Percentiles rank a stretch among this genome's conserved stretches.
Conservation (phyloP, 257 asterid species). For the Parsonsia alboflavescens region DNA sequence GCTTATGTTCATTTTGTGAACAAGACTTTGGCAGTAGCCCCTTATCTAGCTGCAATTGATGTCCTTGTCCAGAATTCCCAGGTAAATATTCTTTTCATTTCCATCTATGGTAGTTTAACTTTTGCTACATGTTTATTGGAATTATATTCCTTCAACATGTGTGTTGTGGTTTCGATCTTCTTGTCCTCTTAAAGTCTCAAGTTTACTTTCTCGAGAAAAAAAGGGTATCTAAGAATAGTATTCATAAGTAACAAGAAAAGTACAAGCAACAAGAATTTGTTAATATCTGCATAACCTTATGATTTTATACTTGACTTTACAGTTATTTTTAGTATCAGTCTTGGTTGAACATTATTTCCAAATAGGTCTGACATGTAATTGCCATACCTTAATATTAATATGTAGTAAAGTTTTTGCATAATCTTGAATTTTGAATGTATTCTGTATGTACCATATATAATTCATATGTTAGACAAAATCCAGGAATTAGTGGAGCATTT, state of each 20-base stretch:
- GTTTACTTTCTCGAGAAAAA: neutral
- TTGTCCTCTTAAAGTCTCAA: neutral
- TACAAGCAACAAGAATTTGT: neutral
- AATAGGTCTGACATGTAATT: neutral
- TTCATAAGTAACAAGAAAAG: no score
- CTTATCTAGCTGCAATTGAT: conserved; percentile 92
- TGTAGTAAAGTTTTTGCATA: neutral
- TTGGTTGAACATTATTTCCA: neutral
- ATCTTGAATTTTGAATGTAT: neutral
- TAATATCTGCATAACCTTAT: neutral
- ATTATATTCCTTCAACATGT: neutral
- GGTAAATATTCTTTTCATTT: conserved; percentile 35
- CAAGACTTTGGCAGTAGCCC: conserved; percentile 91
- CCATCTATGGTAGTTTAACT: neutral
- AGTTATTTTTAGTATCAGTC: neutral
- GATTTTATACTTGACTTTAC: neutral
- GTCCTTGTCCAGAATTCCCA: conserved; percentile 97
- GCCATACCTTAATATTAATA: neutral
- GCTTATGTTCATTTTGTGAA: conserved; percentile 74
- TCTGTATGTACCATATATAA: neutral
- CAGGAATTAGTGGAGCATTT: neutral
- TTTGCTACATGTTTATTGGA: neutral
- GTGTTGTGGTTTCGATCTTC: neutral
- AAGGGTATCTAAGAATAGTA: neutral
- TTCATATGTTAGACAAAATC: neutral